Evolutionary conservation across 1,284 basidiomycete genomes (phyloP).

Genomic region (Heterobasidion annosum): DNA sequence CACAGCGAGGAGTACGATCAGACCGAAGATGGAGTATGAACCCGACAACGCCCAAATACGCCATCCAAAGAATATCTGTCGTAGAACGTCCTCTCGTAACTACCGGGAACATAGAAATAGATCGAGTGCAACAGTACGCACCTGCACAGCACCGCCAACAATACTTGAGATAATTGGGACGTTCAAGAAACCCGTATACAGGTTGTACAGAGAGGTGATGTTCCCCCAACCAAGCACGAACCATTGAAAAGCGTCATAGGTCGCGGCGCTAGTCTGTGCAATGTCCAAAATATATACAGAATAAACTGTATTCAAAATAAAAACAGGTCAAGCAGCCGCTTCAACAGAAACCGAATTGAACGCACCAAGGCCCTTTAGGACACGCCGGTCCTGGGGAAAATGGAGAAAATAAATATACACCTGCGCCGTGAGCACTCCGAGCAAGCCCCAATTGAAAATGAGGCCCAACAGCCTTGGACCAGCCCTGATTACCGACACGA

Average conservation of each 20-base stretch:
- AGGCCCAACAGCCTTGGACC: too few relatives aligned
- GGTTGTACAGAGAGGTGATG: background rate
- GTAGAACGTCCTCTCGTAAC: background rate
- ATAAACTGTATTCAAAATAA: background rate
- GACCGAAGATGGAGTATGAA: background rate
- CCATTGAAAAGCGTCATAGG: background rate
- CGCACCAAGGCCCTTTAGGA: too few relatives aligned
- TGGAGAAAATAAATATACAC: too few relatives aligned
- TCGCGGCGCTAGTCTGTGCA: background rate
- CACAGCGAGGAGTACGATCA: too few relatives aligned
- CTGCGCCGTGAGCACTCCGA: too few relatives aligned
- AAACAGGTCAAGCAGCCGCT: background rate
- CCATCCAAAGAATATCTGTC: background rate
- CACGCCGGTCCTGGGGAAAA: too few relatives aligned
- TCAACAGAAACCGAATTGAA: too few relatives aligned
- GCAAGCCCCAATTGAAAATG: too few relatives aligned
- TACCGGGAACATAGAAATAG: background rate
- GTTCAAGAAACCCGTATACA: background rate
- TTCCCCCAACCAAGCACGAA: background rate
- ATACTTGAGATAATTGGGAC: background rate
- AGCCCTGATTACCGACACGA: too few relatives aligned
- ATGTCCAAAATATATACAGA: background rate
- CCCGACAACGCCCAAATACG: background rate
- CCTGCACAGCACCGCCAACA: background rate
- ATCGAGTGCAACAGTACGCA: background rate